A percentile compares a stretch with the other conserved stretches of the same genome.
Evolutionary conservation across 345 rosid genomes (phyloP).

Genomic region (Hibiscus trionum): DNA sequence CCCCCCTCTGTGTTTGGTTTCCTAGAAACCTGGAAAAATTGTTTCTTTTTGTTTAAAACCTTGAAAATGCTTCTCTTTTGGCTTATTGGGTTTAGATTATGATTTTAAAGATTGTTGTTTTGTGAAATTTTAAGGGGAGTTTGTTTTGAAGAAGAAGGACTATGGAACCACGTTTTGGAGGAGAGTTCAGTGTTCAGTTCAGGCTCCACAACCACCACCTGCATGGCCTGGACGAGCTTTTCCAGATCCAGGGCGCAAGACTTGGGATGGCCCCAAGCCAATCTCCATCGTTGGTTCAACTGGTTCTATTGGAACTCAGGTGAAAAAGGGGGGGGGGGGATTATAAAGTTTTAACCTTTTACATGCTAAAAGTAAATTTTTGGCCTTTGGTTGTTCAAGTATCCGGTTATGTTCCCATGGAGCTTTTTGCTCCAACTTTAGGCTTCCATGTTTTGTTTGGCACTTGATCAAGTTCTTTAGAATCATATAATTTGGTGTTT

Average conservation of each 20-base stretch:
- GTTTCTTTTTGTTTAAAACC: neutral
- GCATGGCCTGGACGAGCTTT: conserved; percentile 99
- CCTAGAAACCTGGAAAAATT: neutral
- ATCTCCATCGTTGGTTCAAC: conserved; percentile 89
- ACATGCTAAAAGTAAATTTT: neutral
- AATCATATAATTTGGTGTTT: conserved; percentile 1
- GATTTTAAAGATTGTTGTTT: neutral
- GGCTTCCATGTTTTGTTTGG: neutral
- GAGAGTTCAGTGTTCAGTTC: conserved; percentile 60
- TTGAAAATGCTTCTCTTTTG: neutral
- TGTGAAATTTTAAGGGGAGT: conserved; percentile 38
- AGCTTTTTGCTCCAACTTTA: neutral
- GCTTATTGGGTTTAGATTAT: conserved; percentile 1
- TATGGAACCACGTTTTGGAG: conserved; percentile 29
- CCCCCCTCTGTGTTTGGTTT: neutral
- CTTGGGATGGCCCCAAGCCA: conserved; percentile 91
- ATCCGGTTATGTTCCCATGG: neutral
- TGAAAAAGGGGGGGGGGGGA: neutral
- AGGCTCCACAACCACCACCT: conserved; percentile 52
- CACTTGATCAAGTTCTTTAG: neutral
- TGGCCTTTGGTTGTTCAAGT: neutral
- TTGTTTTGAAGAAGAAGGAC: conserved; percentile 47
- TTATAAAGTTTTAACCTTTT: neutral
- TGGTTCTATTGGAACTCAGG: conserved; percentile 97
- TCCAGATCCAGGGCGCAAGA: conserved; percentile 50